Conservation (phyloP, 202 grass and related monocot species). For the Musa balbisiana region DNA sequence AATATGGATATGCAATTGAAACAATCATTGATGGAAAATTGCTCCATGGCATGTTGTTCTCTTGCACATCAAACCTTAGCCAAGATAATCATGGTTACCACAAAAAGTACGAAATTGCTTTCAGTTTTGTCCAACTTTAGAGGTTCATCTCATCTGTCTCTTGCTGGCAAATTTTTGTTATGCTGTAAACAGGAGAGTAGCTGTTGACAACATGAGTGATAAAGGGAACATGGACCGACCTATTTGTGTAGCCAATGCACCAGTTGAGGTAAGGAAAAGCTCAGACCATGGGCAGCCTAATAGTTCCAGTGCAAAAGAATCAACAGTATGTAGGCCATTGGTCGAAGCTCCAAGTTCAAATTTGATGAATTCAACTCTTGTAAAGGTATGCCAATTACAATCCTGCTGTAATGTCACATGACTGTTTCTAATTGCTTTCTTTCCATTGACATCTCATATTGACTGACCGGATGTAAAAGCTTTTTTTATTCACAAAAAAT, state of each 20-base stretch:
- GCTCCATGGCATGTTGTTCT: constrained; percentile 30
- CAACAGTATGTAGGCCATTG: not conserved
- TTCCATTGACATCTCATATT: not conserved
- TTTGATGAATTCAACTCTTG: not conserved
- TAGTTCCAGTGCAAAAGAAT: not conserved
- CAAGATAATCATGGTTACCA: not conserved
- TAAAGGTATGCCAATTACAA: not conserved
- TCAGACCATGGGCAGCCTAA: not conserved
- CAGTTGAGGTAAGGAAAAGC: not conserved
- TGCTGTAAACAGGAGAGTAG: constrained; percentile 3
- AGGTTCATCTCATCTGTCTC: not conserved
- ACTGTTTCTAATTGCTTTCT: not conserved
- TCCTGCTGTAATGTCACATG: not conserved
- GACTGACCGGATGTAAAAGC: not conserved
- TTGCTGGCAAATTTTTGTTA: not conserved
- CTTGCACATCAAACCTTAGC: constrained; percentile 13
- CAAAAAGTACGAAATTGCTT: constrained; percentile 10
- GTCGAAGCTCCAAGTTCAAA: constrained; percentile 2
- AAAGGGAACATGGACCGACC: not conserved
- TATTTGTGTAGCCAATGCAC: not conserved
- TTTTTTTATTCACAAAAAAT: too few species aligned
- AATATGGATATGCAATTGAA: constrained; percentile 24
- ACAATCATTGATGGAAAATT: constrained; percentile 24
- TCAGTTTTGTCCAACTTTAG: not conserved
- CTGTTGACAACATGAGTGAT: not conserved